A percentile compares a stretch with the other conserved stretches of the same genome.
Evolutionary conservation across 257 asterid species (phyloP).

Genomic region (Rauvolfia tetraphylla): DNA sequence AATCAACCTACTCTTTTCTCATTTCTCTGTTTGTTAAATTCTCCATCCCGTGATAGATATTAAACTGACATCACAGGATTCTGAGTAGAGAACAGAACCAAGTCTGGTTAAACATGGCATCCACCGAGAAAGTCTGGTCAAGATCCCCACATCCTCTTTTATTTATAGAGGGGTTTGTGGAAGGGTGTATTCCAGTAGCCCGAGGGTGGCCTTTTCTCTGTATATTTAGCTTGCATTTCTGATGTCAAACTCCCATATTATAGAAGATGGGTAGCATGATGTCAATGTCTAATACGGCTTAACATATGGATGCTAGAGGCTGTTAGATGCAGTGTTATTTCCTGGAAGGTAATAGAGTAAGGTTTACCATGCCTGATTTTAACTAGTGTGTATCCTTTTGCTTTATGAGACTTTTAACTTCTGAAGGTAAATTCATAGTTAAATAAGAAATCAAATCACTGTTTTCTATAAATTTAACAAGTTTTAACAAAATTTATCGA

Average conservation of each 20-base stretch:
- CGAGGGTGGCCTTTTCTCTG: background rate
- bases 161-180: background rate
- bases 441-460: too few species aligned
- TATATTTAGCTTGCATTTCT: background rate
- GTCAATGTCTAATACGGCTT: background rate
- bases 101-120: background rate
- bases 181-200: background rate
- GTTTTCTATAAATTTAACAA: too few species aligned
- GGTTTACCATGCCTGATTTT: too few species aligned
- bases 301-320: too few species aligned
- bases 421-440: too few species aligned
- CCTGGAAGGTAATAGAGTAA: too few species aligned
- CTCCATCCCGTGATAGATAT: background rate
- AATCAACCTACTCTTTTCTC: background rate
- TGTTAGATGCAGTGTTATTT: too few species aligned
- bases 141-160: background rate
- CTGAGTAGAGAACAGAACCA: background rate
- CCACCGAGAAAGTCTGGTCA: background rate
- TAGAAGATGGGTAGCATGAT: background rate
- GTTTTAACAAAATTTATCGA: too few species aligned
- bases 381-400: too few species aligned
- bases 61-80: background rate
- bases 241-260: background rate
- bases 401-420: too few species aligned
- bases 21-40: background rate